Conservation (phyloP, 257 asterid genomes). For the Leonotis leonurus region DNA sequence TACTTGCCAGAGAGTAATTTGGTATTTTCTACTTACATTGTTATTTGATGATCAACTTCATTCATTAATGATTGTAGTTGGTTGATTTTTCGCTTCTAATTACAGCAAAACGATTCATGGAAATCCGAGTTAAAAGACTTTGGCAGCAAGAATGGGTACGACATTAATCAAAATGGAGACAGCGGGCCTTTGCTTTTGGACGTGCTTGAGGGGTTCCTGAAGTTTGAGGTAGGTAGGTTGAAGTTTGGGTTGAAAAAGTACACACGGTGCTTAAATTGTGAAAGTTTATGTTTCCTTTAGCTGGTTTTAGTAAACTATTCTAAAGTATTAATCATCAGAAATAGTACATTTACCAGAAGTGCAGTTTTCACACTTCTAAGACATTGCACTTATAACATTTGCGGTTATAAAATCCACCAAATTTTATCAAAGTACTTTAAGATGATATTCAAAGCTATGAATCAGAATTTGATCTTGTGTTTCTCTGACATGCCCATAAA, state of each 20-base stretch:
- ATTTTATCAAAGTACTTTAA: not conserved
- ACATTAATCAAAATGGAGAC: conserved; percentile 80
- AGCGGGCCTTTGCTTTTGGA: conserved; percentile 93
- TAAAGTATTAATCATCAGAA: not conserved
- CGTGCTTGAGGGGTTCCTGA: conserved; percentile 97
- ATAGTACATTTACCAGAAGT: no score
- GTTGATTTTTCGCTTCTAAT: not conserved
- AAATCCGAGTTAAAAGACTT: conserved; percentile 73
- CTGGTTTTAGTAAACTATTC: not conserved
- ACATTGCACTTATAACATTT: not conserved
- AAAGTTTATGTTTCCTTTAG: not conserved
- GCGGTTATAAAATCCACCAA: not conserved
- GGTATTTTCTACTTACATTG: conserved; percentile 32
- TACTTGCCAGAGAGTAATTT: conserved; percentile 83
- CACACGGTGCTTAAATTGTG: conserved; percentile 19
- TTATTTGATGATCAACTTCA: not conserved
- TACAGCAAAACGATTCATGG: conserved; percentile 71
- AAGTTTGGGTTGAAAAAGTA: conserved; percentile 4
- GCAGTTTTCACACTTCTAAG: not conserved
- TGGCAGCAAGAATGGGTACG: conserved; percentile 85
- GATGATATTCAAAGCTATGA: not conserved
- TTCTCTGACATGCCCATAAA: not conserved
- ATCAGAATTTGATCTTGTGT: not conserved
- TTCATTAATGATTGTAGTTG: conserved; percentile 1
- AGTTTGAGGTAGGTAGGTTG: conserved; percentile 68